Evolutionary conservation across 495 filamentous ascomycete species (phyloP).

Genomic region (Pseudevernia furfuracea): DNA sequence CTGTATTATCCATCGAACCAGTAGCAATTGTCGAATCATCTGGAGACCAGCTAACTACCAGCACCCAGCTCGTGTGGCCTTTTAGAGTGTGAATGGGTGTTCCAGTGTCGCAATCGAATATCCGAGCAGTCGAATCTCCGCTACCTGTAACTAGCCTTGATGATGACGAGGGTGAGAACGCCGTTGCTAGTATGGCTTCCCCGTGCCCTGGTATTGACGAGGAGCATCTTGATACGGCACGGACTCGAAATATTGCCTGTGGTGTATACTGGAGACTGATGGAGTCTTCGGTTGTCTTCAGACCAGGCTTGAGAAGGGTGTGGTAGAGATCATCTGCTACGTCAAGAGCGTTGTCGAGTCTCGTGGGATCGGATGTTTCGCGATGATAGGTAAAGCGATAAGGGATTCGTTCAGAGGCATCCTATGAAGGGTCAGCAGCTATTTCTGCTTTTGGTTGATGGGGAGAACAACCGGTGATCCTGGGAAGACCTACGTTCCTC

Average conservation of each 20-base stretch:
- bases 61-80: constrained; percentile 89
- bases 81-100: constrained; percentile 85
- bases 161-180: constrained; percentile 78
- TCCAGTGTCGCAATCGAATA: constrained; percentile 95
- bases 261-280: constrained; percentile 77
- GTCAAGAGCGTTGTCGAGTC: constrained; percentile 48
- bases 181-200: constrained; percentile 78
- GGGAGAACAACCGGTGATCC: constrained; percentile 22
- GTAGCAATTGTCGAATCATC: constrained; percentile 78
- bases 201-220: constrained; percentile 87
- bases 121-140: constrained; percentile 83
- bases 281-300: constrained; percentile 61
- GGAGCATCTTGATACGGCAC: constrained; percentile 82
- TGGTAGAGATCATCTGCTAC: constrained; percentile 69
- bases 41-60: constrained; percentile 79
- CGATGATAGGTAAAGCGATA: constrained; percentile 75
- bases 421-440: constrained; percentile 36
- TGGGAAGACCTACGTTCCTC: constrained; percentile 56
- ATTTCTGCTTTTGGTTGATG: background rate
- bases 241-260: constrained; percentile 90
- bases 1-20: constrained; percentile 87
- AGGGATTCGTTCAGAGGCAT: constrained; percentile 70
- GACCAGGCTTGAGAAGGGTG: constrained; percentile 40
- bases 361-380: constrained; percentile 37
- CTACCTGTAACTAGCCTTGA: constrained; percentile 79